Conservation (phyloP, 495 filamentous ascomycete genomes). For the Penicillium paxilli region DNA sequence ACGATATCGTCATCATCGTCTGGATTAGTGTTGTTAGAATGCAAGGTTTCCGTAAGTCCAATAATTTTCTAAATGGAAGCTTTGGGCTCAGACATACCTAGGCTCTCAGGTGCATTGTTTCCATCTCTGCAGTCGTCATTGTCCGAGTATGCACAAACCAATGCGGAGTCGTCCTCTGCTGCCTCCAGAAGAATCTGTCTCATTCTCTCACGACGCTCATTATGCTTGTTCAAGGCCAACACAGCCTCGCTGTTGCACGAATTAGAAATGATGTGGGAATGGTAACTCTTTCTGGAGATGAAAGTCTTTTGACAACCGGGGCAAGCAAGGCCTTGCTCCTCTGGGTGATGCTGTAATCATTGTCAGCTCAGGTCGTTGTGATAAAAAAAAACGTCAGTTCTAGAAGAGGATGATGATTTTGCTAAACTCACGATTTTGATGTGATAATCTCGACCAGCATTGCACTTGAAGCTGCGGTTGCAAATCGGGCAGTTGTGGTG, state of each 20-base stretch:
- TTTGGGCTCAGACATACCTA: not conserved
- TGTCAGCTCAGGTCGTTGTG: not conserved
- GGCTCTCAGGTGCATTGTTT: not conserved
- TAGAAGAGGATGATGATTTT: not conserved
- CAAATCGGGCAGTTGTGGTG: conserved; percentile 55
- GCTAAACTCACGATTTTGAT: conserved; percentile 40
- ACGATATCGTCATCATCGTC: no score
- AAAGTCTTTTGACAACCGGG: conserved; percentile 44
- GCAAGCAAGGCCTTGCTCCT: conserved; percentile 46
- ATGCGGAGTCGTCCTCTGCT: not conserved
- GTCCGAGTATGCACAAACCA: not conserved
- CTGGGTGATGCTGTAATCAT: conserved; percentile 37
- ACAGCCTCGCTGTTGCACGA: conserved; percentile 22
- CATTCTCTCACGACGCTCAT: conserved; percentile 48
- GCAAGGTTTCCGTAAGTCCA: no score
- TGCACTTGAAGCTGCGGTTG: conserved; percentile 48
- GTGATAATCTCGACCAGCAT: conserved; percentile 46
- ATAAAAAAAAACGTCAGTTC: no score
- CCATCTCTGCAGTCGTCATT: not conserved
- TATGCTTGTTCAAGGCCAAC: conserved; percentile 45
- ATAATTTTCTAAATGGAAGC: no score
- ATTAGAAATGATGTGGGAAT: not conserved
- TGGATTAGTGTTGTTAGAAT: no score
- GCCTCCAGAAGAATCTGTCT: not conserved
- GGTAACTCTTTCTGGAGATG: conserved; percentile 10